Evolutionary conservation across 371 early-diverging fungal genomes (phyloP).

Genomic region (Parasitella parasitica): DNA sequence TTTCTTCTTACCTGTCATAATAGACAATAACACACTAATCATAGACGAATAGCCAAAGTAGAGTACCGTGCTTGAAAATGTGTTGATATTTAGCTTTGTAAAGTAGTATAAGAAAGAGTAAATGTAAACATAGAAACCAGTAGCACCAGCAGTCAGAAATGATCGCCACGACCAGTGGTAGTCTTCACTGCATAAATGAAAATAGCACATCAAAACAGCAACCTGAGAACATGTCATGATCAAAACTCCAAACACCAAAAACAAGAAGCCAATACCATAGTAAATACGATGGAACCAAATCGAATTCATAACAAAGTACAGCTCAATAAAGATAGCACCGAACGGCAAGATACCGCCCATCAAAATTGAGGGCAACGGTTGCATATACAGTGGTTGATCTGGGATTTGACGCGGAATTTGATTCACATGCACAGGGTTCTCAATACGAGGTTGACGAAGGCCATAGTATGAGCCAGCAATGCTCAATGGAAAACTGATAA

Average conservation of each 20-base stretch:
- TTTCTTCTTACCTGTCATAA: neutral
- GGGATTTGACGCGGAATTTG: conserved; percentile 94
- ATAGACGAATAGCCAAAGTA: conserved; percentile 91
- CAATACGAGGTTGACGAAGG: conserved; percentile 80
- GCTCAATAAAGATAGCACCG: conserved; percentile 88
- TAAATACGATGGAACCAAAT: conserved; percentile 91
- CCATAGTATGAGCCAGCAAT: conserved; percentile 94
- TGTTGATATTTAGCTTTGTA: conserved; percentile 69
- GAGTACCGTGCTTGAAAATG: conserved; percentile 76
- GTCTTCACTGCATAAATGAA: conserved; percentile 91
- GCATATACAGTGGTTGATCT: conserved; percentile 68
- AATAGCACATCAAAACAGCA: conserved; percentile 85
- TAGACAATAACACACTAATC: conserved; percentile 71
- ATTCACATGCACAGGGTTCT: conserved; percentile 91
- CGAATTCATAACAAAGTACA: conserved; percentile 89
- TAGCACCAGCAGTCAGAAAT: conserved; percentile 86
- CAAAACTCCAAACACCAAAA: conserved; percentile 80
- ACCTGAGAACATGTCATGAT: conserved; percentile 84
- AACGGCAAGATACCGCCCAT: conserved; percentile 90
- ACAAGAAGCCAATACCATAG: conserved; percentile 87
- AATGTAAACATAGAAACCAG: conserved; percentile 85
- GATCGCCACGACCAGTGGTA: conserved; percentile 96
- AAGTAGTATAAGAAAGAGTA: conserved; percentile 84
- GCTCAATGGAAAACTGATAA: conserved; percentile 87
- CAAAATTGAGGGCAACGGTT: conserved; percentile 71